These are phyloP conservation scores for Globisporangium acanthophoron DNA, from an alignment of 352 stramenopile genomes.

Conservation along the genomic window DNA sequence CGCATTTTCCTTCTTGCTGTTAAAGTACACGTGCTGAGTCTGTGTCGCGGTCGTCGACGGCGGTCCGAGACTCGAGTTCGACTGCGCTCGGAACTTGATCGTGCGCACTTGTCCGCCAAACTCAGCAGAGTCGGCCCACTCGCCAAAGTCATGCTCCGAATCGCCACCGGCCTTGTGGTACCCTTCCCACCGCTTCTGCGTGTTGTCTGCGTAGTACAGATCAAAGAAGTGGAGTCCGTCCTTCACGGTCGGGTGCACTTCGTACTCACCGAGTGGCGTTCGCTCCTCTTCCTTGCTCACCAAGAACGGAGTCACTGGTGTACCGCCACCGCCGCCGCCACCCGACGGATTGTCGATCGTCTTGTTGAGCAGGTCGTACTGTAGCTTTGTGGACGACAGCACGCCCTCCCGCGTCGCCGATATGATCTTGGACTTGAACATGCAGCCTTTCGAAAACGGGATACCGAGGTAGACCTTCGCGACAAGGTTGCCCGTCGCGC, in stretches of 20 bases:
- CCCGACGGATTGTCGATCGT: conserved; percentile 20
- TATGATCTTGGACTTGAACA: conserved; percentile 90
- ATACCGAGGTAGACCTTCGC: conserved; percentile 69
- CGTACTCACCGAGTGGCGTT: conserved; percentile 63
- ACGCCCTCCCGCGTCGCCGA: conserved; percentile 65
- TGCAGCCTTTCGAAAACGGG: conserved; percentile 84
- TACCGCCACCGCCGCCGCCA: conserved; percentile 13
- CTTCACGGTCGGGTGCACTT: conserved; percentile 42
- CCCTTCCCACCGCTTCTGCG: conserved; percentile 39
- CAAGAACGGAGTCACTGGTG: conserved; percentile 49
- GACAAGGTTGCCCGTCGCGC: conserved; percentile 32
- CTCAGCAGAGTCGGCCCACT: conserved; percentile 55
- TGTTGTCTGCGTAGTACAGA: conserved; percentile 58
- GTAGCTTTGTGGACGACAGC: conserved; percentile 39
- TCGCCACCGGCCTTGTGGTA: conserved; percentile 63
- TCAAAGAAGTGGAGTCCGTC: conserved; percentile 66
- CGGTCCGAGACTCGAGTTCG: conserved; percentile 62
- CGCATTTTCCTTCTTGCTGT: conserved; percentile 25
- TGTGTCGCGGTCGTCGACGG: conserved; percentile 50
- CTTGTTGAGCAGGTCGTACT: conserved; percentile 61
- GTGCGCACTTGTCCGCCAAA: conserved; percentile 57
- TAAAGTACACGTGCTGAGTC: conserved; percentile 48
- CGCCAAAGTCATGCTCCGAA: conserved; percentile 43
- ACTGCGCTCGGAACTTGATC: conserved; percentile 73
- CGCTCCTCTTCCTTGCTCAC: conserved; percentile 64